These are phyloP conservation scores for Volvox reticuliferus DNA, from an alignment of 139 green algal genomes.

Conservation along the genomic window DNA sequence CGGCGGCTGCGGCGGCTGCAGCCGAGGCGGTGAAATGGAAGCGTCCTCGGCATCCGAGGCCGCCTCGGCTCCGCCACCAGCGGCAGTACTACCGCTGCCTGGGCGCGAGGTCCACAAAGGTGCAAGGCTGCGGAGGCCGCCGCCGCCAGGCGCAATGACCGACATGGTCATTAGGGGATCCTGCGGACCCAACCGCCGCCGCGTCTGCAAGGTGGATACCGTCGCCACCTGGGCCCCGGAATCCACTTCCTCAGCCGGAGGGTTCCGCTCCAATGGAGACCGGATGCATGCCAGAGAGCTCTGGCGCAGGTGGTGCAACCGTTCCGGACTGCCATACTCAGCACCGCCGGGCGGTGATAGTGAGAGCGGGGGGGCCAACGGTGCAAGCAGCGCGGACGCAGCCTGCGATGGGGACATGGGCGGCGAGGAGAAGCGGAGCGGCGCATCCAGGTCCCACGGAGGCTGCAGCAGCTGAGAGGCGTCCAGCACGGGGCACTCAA, in stretches of 20 bases:
- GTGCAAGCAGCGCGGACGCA: background rate
- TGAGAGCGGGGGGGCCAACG: background rate
- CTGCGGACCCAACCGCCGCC: background rate
- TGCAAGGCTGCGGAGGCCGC: background rate
- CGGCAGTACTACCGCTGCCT: background rate
- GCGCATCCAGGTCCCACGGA: background rate
- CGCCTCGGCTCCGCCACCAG: background rate
- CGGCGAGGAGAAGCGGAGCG: background rate
- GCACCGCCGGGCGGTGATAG: background rate
- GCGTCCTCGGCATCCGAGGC: background rate
- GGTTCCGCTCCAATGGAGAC: background rate
- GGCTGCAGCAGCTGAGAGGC: background rate
- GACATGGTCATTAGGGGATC: background rate
- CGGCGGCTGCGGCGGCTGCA: background rate
- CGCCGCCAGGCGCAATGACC: background rate
- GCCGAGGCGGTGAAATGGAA: background rate
- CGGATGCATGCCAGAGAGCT: background rate
- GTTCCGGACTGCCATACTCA: background rate
- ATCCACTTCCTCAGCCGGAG: background rate
- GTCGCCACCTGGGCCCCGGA: background rate
- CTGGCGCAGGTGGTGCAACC: background rate
- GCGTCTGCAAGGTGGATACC: background rate
- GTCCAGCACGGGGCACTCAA: background rate
- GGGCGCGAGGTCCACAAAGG: background rate
- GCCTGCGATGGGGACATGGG: background rate